Percentiles rank a stretch among this genome's conserved stretches.
These are phyloP conservation scores for Neurospora sp. DNA, from an alignment of 495 filamentous ascomycete genomes.

Conservation along the genomic window DNA sequence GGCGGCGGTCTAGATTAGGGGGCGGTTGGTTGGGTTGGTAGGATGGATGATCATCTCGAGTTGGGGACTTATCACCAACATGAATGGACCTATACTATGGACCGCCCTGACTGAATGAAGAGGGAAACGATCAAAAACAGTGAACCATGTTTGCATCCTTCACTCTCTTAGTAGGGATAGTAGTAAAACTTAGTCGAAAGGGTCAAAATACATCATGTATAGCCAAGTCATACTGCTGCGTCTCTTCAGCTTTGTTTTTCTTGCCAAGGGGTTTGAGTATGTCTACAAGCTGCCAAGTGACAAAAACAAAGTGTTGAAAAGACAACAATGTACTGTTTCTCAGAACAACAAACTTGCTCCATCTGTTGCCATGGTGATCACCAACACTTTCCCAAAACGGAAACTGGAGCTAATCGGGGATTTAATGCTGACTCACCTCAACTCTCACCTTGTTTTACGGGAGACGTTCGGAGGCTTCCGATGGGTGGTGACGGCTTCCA, in stretches of 20 bases:
- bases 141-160: background rate
- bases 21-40: background rate
- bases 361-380: background rate
- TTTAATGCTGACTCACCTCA: background rate
- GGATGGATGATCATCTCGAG: background rate
- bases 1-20: background rate
- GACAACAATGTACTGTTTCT: background rate
- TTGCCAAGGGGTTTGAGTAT: background rate
- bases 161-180: background rate
- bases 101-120: background rate
- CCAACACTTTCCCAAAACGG: too few relatives aligned
- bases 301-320: background rate
- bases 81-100: background rate
- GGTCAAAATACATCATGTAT: background rate
- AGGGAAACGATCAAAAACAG: background rate
- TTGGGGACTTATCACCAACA: background rate
- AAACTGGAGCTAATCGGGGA: background rate
- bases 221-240: background rate
- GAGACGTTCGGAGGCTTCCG: background rate
- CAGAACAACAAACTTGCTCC: background rate
- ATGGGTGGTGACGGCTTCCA: background rate
- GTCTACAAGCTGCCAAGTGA: background rate
- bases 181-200: background rate
- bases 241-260: background rate
- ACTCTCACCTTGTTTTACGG: background rate